phyloP scores from a whole-genome alignment of 1,139 yeast genomes.

The Debaryomycetaceae sp. region DNA sequence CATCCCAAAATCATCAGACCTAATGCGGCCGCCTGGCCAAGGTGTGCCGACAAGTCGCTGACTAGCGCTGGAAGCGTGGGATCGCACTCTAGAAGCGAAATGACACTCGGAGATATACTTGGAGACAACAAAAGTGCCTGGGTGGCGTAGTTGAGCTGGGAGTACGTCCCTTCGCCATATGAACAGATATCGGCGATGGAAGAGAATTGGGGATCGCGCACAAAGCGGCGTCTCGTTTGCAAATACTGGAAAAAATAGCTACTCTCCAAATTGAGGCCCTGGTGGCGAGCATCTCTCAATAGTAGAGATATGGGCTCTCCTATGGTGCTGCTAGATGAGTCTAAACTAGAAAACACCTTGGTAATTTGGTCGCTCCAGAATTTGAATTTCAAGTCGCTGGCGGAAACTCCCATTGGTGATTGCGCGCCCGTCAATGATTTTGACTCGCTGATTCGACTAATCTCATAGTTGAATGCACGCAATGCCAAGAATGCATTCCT shows the following conservation, averaged over 20 bases:
- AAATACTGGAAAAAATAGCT: slow-evolving; percentile 50
- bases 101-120: slow-evolving; percentile 45
- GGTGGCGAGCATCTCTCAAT: slow-evolving; percentile 36
- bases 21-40: slow-evolving; percentile 74
- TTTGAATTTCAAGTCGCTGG: slow-evolving; percentile 45
- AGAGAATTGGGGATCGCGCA: slow-evolving; percentile 33
- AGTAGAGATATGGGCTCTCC: slow-evolving; percentile 63
- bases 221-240: slow-evolving; percentile 47
- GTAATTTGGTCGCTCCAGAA: slow-evolving; percentile 50
- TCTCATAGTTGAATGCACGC: slow-evolving; percentile 58
- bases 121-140: slow-evolving; percentile 56
- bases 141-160: slow-evolving; percentile 60
- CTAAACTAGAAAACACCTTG: slow-evolving; percentile 28
- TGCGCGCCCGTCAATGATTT: slow-evolving; percentile 20
- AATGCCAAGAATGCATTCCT: slow-evolving; percentile 60
- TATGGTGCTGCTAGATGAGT: slow-evolving; percentile 24
- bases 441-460: slow-evolving; percentile 42
- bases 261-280: slow-evolving; percentile 42
- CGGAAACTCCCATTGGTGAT: slow-evolving; percentile 27
- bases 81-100: slow-evolving; percentile 37
- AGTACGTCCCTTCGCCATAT: slow-evolving; percentile 71
- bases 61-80: slow-evolving; percentile 30
- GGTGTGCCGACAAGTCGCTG: slow-evolving; percentile 64
- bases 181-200: slow-evolving; percentile 53
- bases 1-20: slow-evolving; percentile 57